Evolutionary conservation across 179 eudicot genomes (phyloP), one percentile per base, ranked within the genome.

Genomic region (Monotropa hypopitys): DNA sequence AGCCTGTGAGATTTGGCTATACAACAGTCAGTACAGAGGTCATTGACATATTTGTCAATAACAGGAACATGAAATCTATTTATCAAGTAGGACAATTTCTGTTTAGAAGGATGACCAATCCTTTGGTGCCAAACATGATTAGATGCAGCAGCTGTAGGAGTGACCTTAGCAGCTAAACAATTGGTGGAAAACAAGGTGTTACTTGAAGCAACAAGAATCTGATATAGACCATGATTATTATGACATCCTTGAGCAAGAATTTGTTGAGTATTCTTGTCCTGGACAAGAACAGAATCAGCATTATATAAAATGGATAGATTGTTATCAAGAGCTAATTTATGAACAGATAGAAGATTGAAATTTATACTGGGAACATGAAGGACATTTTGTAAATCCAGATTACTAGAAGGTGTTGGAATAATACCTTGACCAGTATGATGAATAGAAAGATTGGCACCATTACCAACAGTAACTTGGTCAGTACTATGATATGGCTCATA

Each of bases 161-260:
- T 7, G 20, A 54, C 23, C 26, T n/a, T n/a, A n/a, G n/a, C n/a
- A n/a, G n/a, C 1, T 18, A 0, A 4, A 23, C 16, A 2, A 3
- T 0, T 2, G 0, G 0, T 11, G 51, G 2, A 0, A 18, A 13
- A 11, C 0, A 5, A 47, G 15, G n/a, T n/a, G n/a, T n/a, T n/a
- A n/a, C n/a, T 47, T 3, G 16, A 47, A 47, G 51, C 3, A 47
- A 11, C 2, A 47, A 15, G 8, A 47, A 47, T 2, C 12, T 47
- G 51, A 47, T 47, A 47, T 15, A 47, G 51, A 0, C 51, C 51
- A 12, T 47, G 15, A 13, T 3, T 11, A 47, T 47, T 10, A 13
- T 15, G 15, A 10, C 51, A 23, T 57, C 7, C 21, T 57, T 21
- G 3, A 57, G 63, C 0, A 4, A 11, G 2, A n/a, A n/a, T n/a